Percentiles rank a stretch among this genome's conserved stretches.
These are phyloP conservation scores for Euphrasia confusa DNA, from an alignment of 257 asterid genomes.

Conservation along the genomic window DNA sequence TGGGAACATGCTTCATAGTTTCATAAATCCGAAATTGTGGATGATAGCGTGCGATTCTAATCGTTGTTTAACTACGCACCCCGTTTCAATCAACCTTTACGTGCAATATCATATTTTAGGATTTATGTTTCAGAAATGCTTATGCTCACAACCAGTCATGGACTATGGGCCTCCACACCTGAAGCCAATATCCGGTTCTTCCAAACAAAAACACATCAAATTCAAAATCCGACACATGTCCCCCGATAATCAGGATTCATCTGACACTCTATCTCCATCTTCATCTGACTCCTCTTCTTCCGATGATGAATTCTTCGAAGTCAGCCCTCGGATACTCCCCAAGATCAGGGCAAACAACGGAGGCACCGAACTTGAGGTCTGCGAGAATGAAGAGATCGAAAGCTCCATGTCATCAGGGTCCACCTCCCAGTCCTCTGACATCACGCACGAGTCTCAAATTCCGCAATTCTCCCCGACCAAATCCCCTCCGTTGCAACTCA, in stretches of 20 bases:
- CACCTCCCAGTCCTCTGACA: slow-evolving; percentile 33
- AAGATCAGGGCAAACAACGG: slow-evolving; percentile 21
- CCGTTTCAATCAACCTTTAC: background rate
- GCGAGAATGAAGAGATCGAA: slow-evolving; percentile 20
- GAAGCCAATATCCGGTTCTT: slow-evolving; percentile 23
- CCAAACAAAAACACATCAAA: slow-evolving; percentile 21
- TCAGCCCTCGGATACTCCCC: slow-evolving; percentile 27
- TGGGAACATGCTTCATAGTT: too few species aligned
- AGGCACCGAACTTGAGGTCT: slow-evolving; percentile 1
- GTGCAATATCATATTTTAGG: background rate
- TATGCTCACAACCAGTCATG: slow-evolving; percentile 36
- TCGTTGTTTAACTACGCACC: too few species aligned
- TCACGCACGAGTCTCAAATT: slow-evolving; percentile 29
- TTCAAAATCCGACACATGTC: slow-evolving; percentile 21
- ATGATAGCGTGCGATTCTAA: background rate
- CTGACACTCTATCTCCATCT: slow-evolving; percentile 34
- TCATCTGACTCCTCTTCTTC: slow-evolving; percentile 29
- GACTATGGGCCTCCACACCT: slow-evolving; percentile 30
- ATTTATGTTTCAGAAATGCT: slow-evolving; percentile 18
- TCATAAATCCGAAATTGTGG: background rate
- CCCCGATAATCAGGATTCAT: slow-evolving; percentile 30
- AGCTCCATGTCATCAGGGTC: slow-evolving; percentile 30
- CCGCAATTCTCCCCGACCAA: slow-evolving; percentile 28
- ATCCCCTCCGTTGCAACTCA: slow-evolving; percentile 48
- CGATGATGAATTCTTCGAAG: slow-evolving; percentile 29